Conservation (phyloP, 2,329 filamentous ascomycete genomes). For the Colletotrichum eleusines region DNA sequence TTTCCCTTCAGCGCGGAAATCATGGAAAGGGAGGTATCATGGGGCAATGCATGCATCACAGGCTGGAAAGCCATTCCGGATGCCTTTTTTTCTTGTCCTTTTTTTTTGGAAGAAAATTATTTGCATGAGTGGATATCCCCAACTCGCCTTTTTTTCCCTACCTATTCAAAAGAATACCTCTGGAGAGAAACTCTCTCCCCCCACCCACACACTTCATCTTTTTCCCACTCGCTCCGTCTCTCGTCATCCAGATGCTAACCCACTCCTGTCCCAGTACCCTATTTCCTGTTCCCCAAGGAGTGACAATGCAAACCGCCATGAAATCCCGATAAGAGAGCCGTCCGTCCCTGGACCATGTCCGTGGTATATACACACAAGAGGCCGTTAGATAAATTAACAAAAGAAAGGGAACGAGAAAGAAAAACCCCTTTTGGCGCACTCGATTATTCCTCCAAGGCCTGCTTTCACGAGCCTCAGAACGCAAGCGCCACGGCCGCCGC, state of each 20-base stretch:
- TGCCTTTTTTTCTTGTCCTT: not conserved
- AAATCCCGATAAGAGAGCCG: not conserved
- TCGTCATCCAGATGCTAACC: not conserved
- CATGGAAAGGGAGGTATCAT: slow-evolving; percentile 1
- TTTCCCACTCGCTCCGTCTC: too few species aligned
- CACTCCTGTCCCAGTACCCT: not conserved
- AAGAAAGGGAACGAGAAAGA: not conserved
- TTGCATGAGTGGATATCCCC: slow-evolving; percentile 38
- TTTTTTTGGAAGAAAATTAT: slow-evolving; percentile 1
- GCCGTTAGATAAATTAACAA: not conserved
- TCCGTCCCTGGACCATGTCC: not conserved
- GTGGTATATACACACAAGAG: not conserved
- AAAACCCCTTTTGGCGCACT: not conserved
- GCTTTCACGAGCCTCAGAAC: not conserved
- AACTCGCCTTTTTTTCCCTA: slow-evolving; percentile 29
- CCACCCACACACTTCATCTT: not conserved
- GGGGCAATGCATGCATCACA: slow-evolving; percentile 4
- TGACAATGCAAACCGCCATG: not conserved
- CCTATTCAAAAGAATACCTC: not conserved
- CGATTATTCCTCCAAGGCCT: too few species aligned
- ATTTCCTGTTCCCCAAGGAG: slow-evolving; percentile 8
- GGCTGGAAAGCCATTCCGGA: not conserved
- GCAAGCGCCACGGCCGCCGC: slow-evolving; percentile 7
- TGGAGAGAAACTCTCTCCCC: not conserved
- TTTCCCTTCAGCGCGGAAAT: not conserved